These are phyloP conservation scores for Vitis cinerea DNA, from an alignment of 164 flowering plant genomes.

Conservation along the genomic window DNA sequence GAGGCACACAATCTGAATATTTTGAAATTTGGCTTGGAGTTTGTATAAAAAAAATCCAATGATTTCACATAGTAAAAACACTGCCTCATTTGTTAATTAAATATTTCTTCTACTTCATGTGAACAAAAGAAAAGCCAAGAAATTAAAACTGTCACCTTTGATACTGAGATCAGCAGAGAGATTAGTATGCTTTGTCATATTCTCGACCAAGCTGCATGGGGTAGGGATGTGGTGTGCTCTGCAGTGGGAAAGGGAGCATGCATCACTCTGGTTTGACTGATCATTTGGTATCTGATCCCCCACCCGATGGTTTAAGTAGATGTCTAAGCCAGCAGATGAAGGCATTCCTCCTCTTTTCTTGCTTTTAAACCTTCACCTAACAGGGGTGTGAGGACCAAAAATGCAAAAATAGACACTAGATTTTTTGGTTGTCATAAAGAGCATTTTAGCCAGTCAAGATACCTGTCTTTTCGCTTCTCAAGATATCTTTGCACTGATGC, in stretches of 20 bases:
- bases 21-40: no score
- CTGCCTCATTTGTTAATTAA: no score
- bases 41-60: no score
- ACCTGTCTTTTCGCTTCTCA: constrained; percentile 81
- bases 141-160: constrained; percentile 10
- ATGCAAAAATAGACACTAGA: constrained; percentile 8
- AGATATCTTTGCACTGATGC: constrained; percentile 62
- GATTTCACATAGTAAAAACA: no score
- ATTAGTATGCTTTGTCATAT: constrained; percentile 14
- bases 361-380: constrained; percentile 52
- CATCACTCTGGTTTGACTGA: constrained; percentile 18
- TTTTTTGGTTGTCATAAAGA: not conserved
- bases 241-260: constrained; percentile 21
- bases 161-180: constrained; percentile 17
- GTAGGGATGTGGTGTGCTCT: constrained; percentile 22
- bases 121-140: not conserved
- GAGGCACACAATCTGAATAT: no score
- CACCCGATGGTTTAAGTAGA: constrained; percentile 25
- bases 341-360: constrained; percentile 20
- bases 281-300: constrained; percentile 20
- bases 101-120: not conserved
- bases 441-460: constrained; percentile 12
- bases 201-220: constrained; percentile 22
- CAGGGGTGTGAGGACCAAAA: constrained; percentile 19
- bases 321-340: constrained; percentile 28